These are phyloP conservation scores for Cadophora sp. DNA, from an alignment of 2,329 filamentous ascomycete species.

Conservation along the genomic window DNA sequence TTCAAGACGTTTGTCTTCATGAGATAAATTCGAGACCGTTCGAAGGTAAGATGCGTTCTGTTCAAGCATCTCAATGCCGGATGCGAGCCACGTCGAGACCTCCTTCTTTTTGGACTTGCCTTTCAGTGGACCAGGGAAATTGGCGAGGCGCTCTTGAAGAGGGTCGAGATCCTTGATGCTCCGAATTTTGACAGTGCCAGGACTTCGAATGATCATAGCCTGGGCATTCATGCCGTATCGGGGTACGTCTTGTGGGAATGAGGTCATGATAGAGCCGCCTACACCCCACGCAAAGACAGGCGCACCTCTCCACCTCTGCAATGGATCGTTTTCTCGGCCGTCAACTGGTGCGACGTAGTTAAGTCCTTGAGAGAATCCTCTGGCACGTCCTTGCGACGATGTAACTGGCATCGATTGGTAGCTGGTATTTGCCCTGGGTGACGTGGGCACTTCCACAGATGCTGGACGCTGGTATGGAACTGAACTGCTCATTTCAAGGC, in stretches of 20 bases:
- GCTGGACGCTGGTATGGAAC: constrained; percentile 59
- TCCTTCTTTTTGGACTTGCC: constrained; percentile 97
- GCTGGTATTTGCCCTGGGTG: constrained; percentile 32
- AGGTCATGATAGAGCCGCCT: constrained; percentile 81
- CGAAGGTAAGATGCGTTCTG: constrained; percentile 50
- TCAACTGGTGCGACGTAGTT: constrained; percentile 69
- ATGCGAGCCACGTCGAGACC: constrained; percentile 77
- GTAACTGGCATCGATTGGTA: constrained; percentile 23
- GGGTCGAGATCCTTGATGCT: constrained; percentile 77
- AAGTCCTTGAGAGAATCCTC: constrained; percentile 60
- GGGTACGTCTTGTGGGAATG: constrained; percentile 87
- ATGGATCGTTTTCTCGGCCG: constrained; percentile 73
- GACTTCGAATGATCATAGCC: constrained; percentile 81
- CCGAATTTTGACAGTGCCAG: constrained; percentile 82
- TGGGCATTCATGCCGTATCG: constrained; percentile 74
- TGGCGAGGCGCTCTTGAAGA: constrained; percentile 73
- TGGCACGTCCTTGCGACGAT: constrained; percentile 47
- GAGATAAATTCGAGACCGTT: constrained; percentile 58
- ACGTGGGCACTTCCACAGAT: constrained; percentile 49
- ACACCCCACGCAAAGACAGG: constrained; percentile 90
- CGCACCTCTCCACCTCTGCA: constrained; percentile 89
- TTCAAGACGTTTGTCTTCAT: constrained; percentile 72
- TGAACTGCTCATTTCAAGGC: constrained; percentile 43
- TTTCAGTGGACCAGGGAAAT: constrained; percentile 89
- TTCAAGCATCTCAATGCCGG: constrained; percentile 78